Base-by-base conservation (phyloP, 805 yeast species). In the Ogataea thermomethanolica region DNA sequence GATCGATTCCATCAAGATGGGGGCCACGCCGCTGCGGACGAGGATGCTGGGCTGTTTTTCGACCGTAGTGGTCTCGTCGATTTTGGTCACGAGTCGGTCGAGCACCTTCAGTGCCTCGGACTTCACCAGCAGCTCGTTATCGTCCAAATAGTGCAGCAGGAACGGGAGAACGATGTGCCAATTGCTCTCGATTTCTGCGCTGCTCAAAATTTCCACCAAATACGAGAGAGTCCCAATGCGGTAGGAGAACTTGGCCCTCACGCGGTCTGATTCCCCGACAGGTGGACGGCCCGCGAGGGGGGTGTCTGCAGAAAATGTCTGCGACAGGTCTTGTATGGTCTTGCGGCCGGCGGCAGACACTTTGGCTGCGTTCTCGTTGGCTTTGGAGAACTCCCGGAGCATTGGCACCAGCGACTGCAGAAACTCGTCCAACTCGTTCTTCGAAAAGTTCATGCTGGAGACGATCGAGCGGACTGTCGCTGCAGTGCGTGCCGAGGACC, bases 161-260 rank as follows among this genome's bases (percentile, higher is more conserved):
- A 56, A 27, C 4, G 64, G 63, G 8, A 62, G 27, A 2, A 61
- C 37, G 13, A 46, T 25, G 12, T 52, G 43, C 64, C 65, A 61
- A 15, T 53, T 40, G 10, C 8, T 5, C 17, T 55, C 58, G 8
- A 59, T 25, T 2, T 37, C 41, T 12, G 15, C 12, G 1, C 29
- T 28, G 10, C 11, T 12, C 13, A 47, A n/a, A 3, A 36, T 17
- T 2, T 38, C 37, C 11, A 52, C 25, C 8, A 51, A 10, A 20
- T 23, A 48, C 3, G 36, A 17, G 34, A 53, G 29, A n/a, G 37
- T 43, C 5, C 45, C 43, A 2, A 56, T 12, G 14, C 23, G 26
- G 11, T 50, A 36, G 25, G 55, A 34, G 35, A 51, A 36, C 5
- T 39, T 12, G 2, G 17, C 12, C 21, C 45, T 54, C 40, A 59